These are phyloP conservation scores for Macrophomina pseudophaseolina DNA, from an alignment of 2,329 filamentous ascomycete species.

Conservation along the genomic window DNA sequence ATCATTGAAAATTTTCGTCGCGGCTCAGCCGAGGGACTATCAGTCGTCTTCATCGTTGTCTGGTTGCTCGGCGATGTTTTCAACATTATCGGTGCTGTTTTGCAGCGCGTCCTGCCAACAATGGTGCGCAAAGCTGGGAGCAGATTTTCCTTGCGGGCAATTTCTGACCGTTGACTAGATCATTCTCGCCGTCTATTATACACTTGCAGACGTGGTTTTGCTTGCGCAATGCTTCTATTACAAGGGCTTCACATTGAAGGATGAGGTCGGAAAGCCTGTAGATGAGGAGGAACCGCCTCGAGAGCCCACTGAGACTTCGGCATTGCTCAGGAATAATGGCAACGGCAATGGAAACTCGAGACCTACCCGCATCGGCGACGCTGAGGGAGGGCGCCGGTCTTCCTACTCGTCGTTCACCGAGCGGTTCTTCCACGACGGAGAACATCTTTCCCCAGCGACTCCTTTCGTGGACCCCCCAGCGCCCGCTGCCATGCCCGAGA, in stretches of 20 bases:
- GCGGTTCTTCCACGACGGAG: slow-evolving; percentile 64
- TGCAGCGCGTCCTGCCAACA: slow-evolving; percentile 90
- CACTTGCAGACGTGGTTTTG: slow-evolving; percentile 86
- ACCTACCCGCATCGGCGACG: slow-evolving; percentile 33
- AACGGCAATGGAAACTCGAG: slow-evolving; percentile 33
- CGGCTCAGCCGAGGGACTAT: slow-evolving; percentile 83
- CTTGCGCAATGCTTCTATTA: slow-evolving; percentile 95
- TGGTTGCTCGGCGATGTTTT: slow-evolving; percentile 96
- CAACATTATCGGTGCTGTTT: slow-evolving; percentile 89
- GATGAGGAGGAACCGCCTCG: slow-evolving; percentile 32
- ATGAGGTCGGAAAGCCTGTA: slow-evolving; percentile 37
- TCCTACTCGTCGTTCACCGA: slow-evolving; percentile 48
- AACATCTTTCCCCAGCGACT: slow-evolving; percentile 79
- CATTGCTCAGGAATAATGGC: slow-evolving; percentile 34
- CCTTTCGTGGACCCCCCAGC: slow-evolving; percentile 68
- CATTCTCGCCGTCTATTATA: slow-evolving; percentile 93
- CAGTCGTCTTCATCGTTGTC: slow-evolving; percentile 87
- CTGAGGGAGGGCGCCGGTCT: slow-evolving; percentile 38
- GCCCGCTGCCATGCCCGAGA: slow-evolving; percentile 34
- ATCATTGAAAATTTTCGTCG: slow-evolving; percentile 94
- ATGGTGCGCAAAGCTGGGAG: slow-evolving; percentile 63
- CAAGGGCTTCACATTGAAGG: slow-evolving; percentile 68
- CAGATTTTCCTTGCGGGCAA: not conserved
- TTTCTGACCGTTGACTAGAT: slow-evolving; percentile 54
- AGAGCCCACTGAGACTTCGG: slow-evolving; percentile 42